Evolutionary conservation across 257 asterid genomes (phyloP).

Genomic region (Thymus quinquecostatus): DNA sequence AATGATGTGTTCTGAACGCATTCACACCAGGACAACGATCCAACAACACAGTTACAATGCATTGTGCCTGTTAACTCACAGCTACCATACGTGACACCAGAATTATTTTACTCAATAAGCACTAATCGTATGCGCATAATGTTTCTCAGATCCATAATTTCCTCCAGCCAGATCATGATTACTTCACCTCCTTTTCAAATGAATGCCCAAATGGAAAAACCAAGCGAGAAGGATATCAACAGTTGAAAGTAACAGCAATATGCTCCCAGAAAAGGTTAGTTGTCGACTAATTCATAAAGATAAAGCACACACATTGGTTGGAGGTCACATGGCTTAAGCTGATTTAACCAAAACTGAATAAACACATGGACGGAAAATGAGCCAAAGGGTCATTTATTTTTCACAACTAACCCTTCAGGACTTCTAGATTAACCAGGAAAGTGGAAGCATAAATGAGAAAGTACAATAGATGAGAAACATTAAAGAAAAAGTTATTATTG

Average conservation of each 20-base stretch:
- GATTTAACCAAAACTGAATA: background rate
- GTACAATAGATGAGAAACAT: constrained; percentile 14
- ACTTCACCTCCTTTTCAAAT: background rate
- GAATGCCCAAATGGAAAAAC: constrained; percentile 19
- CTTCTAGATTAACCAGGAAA: constrained; percentile 8
- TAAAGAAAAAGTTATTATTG: background rate
- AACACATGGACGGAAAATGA: background rate
- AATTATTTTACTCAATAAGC: background rate
- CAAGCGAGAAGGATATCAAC: background rate
- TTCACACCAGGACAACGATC: constrained; percentile 2
- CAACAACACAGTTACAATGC: background rate
- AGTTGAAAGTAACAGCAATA: background rate
- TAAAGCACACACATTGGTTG: background rate
- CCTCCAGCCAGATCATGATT: background rate
- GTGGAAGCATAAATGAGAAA: constrained; percentile 9
- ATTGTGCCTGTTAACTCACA: background rate
- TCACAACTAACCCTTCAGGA: background rate
- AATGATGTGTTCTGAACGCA: background rate
- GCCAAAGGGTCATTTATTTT: background rate
- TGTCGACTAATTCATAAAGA: background rate
- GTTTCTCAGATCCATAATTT: background rate
- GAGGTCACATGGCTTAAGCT: background rate
- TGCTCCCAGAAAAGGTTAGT: background rate
- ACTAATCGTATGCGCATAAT: background rate
- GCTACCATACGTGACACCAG: background rate